Percentiles rank a stretch among this genome's conserved stretches.
phyloP scores from a whole-genome alignment of 345 rosid genomes.

The Anacardium occidentale region DNA sequence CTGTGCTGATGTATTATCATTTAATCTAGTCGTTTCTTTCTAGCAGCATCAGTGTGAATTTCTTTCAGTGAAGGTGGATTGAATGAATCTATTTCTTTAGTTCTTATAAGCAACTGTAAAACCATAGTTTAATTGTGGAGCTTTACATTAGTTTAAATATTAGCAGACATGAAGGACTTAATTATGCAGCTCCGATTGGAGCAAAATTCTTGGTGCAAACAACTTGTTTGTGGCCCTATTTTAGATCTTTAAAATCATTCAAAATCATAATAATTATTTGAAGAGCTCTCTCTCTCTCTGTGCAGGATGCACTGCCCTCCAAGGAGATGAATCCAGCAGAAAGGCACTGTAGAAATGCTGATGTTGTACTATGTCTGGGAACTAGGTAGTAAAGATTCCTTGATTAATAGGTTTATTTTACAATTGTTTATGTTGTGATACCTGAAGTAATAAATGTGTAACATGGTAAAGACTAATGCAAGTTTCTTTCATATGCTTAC shows the following conservation, averaged over 20 bases:
- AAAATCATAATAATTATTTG: not conserved
- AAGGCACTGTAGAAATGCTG: slow-evolving; percentile 85
- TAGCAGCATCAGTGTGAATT: not conserved
- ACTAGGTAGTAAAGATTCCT: slow-evolving; percentile 55
- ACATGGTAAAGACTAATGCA: not conserved
- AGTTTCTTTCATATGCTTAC: not conserved
- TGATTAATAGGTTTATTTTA: no score
- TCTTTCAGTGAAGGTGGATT: not conserved
- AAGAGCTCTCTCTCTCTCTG: not conserved
- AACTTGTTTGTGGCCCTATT: not conserved
- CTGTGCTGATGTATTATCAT: not conserved
- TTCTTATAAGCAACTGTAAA: not conserved
- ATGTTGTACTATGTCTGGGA: slow-evolving; percentile 88
- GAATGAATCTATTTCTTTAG: not conserved
- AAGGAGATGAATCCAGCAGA: slow-evolving; percentile 88
- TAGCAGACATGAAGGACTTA: not conserved
- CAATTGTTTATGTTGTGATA: not conserved
- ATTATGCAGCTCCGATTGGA: not conserved
- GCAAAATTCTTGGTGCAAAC: not conserved
- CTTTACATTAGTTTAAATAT: not conserved
- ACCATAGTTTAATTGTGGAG: not conserved
- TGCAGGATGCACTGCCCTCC: slow-evolving; percentile 86
- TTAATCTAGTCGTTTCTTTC: not conserved
- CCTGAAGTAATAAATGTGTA: not conserved
- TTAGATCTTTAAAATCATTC: not conserved